These are phyloP conservation scores for Coriaria nepalensis DNA, from an alignment of 306 rosid genomes.

Conservation along the genomic window DNA sequence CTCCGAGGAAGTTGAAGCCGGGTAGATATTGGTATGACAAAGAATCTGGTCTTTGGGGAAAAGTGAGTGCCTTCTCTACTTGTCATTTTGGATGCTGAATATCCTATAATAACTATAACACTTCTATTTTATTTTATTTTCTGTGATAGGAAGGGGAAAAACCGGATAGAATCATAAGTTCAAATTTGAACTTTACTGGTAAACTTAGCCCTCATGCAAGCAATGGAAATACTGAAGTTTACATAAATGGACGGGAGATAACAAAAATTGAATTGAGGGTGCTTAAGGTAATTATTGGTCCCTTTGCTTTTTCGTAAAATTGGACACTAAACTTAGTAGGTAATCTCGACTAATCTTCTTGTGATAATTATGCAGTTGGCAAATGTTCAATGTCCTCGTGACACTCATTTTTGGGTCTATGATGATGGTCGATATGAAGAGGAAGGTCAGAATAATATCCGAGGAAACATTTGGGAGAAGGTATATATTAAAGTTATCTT, in stretches of 20 bases:
- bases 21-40: constrained; percentile 99
- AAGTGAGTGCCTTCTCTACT: constrained; percentile 37
- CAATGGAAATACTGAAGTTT: constrained; percentile 87
- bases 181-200: constrained; percentile 78
- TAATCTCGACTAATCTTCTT: constrained; percentile 13
- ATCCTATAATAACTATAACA: constrained; percentile 4
- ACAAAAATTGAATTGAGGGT: constrained; percentile 90
- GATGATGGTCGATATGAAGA: constrained; percentile 98
- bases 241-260: constrained; percentile 91
- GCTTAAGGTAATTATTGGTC: constrained; percentile 43
- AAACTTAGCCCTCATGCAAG: constrained; percentile 74
- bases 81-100: constrained; percentile 4
- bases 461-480: constrained; percentile 99
- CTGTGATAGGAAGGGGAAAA: constrained; percentile 80
- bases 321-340: neutral
- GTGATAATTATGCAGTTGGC: constrained; percentile 52
- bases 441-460: constrained; percentile 97
- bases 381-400: constrained; percentile 95
- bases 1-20: constrained; percentile 82
- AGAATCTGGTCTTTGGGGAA: constrained; percentile 98
- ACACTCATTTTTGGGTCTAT: constrained; percentile 99
- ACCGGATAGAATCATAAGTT: constrained; percentile 84
- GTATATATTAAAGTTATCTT: constrained; percentile 21
- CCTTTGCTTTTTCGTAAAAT: constrained; percentile 8
- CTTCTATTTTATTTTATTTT: constrained; percentile 6